A percentile compares a stretch with the other conserved stretches of the same genome.
Conservation (phyloP, 129 eudicot genomes). For the Gnaphalium uliginosum region DNA sequence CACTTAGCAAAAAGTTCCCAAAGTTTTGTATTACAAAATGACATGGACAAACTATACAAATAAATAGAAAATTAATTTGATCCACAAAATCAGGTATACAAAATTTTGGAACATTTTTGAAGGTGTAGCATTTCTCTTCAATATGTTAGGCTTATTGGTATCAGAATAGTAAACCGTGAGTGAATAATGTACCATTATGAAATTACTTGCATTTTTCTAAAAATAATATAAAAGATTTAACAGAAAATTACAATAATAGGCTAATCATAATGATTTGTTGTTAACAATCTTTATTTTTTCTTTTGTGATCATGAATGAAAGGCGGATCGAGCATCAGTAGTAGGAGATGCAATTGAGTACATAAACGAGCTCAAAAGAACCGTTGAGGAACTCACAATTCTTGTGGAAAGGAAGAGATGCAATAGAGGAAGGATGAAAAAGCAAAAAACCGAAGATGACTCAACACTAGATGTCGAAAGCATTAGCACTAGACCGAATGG, state of each 20-base stretch:
- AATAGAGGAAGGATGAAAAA: constrained; percentile 64
- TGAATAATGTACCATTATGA: not conserved
- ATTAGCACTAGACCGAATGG: constrained; percentile 35
- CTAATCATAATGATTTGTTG: not conserved
- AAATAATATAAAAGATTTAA: not conserved
- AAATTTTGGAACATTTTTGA: not conserved
- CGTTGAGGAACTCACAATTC: constrained; percentile 66
- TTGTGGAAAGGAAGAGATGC: constrained; percentile 77
- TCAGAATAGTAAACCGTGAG: not conserved
- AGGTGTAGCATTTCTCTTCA: not conserved
- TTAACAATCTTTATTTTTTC: not conserved
- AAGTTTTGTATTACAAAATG: too few species aligned
- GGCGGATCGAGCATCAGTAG: constrained; percentile 89
- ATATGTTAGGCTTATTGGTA: not conserved
- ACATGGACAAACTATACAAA: too few species aligned
- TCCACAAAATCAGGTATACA: too few species aligned
- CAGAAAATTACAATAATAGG: not conserved
- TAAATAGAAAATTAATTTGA: too few species aligned
- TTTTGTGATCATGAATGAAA: constrained; percentile 28
- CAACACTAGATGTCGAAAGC: constrained; percentile 44
- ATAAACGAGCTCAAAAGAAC: constrained; percentile 80
- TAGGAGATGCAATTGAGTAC: constrained; percentile 80
- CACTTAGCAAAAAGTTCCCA: not conserved
- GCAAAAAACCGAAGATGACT: constrained; percentile 58
- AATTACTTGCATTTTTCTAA: not conserved